Base-by-base conservation (phyloP, 2,329 filamentous ascomycete genomes). In the Fusarium nygamai region DNA sequence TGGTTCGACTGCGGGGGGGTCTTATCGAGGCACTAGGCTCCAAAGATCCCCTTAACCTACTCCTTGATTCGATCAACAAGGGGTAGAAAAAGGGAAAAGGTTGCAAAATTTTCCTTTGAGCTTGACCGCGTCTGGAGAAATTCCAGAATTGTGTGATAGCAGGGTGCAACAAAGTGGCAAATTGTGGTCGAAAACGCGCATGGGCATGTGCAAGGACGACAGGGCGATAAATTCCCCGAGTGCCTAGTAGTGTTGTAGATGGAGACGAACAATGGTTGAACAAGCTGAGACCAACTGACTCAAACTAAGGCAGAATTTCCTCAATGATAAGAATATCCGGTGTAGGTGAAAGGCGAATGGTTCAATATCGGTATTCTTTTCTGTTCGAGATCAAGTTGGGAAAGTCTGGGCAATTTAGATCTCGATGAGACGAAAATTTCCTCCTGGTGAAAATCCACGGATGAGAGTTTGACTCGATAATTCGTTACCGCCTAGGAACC, bases 1-100 rank as follows among this genome's bases (percentile, higher is more conserved):
- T 78, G 76, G 76, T 76, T 78, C 76, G 75, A 78, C 69, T 75
- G 76, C 72, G 75, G 75, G 76, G 76, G 74, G 72, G 66, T 31
- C 61, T 77, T 78, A 74, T 78, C 66, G 53, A 44, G 62, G 29
- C 44, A 66, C 64, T 69, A 74, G 66, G 65, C 67, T 78, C 59
- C 74, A 70, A 65, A 69, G 48, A 71, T 76, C 72, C 64, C 67
- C 57, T 72, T 74, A 63, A 69, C 65, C 61, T 74, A 67, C 71
- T 77, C 64, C 71, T 72, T 78, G 67, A 71, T 70, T 74, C 65
- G 71, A 76, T 69, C 64, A 73, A 67, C 58, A 72, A 70, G 64
- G 68, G 65, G 59, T 50, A 48, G 71, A 64, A 39, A 51, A 58
- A 41, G 50, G 53, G 74, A 53, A 67, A 71, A 36, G 63, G 36